Percentiles rank a stretch among this genome's conserved stretches.
Evolutionary conservation across 2,329 filamentous ascomycete species (phyloP).

Genomic region (Biscogniauxia marginata): DNA sequence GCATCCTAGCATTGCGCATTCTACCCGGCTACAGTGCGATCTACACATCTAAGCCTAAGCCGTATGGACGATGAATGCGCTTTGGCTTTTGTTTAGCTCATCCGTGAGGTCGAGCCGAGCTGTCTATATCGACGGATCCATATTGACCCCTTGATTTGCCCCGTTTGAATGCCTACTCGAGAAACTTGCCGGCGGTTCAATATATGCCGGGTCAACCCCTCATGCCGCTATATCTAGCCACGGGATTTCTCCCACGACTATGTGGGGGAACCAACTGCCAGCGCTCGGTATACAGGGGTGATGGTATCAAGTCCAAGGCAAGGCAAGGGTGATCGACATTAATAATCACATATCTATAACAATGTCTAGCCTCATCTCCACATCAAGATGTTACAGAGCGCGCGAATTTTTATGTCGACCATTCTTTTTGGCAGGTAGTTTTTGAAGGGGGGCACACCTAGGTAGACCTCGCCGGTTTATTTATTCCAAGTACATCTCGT

Average conservation of each 20-base stretch:
- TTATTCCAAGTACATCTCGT: background rate
- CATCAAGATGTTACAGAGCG: background rate
- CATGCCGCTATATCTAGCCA: constrained; percentile 10
- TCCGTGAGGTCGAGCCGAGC: background rate
- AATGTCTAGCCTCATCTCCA: background rate
- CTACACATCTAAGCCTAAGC: too few relatives aligned
- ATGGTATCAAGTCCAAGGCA: background rate
- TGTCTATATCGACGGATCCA: too few relatives aligned
- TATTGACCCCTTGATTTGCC: too few relatives aligned
- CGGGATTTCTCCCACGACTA: constrained; percentile 16
- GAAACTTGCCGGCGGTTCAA: constrained; percentile 13
- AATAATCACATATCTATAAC: background rate
- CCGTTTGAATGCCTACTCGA: background rate
- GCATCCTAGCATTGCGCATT: background rate
- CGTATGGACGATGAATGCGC: too few relatives aligned
- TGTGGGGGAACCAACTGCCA: constrained; percentile 7
- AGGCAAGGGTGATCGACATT: background rate
- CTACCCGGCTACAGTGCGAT: background rate
- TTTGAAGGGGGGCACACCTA: background rate
- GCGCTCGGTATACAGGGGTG: background rate
- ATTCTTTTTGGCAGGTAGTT: background rate
- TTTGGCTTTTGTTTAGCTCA: background rate
- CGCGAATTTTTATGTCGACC: background rate
- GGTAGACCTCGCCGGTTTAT: background rate
- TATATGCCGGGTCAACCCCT: constrained; percentile 13